Conservation (phyloP, 225 moss, liverwort and hornwort genomes). For the Takakia lepidozioides region DNA sequence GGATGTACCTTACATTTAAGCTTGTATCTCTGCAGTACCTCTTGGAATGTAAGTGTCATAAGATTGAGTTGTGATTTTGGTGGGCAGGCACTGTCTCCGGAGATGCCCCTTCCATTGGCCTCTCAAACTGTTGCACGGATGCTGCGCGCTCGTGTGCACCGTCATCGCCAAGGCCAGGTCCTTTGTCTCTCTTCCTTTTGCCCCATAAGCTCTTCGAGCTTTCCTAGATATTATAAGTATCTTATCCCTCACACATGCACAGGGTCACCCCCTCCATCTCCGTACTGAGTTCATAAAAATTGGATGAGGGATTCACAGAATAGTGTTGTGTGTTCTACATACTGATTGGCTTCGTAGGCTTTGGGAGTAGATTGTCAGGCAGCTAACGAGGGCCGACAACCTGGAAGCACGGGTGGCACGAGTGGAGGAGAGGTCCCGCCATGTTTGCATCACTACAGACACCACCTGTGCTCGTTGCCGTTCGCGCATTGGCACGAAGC, state of each 20-base stretch:
- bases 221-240: no score
- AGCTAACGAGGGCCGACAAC: conserved; percentile 73
- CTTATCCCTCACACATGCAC: no score
- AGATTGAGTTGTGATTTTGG: no score
- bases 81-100: conserved; percentile 79
- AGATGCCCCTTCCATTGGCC: conserved; percentile 82
- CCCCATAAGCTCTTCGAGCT: no score
- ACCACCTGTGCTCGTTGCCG: conserved; percentile 79
- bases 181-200: neutral
- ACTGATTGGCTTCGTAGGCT: no score
- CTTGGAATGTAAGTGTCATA: no score
- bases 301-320: no score
- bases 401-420: conserved; percentile 86
- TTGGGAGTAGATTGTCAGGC: conserved; percentile 65
- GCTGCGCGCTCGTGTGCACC: conserved; percentile 92
- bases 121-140: conserved; percentile 87
- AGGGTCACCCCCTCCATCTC: no score
- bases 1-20: no score
- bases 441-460: conserved; percentile 79
- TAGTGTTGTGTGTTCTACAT: no score
- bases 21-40: no score
- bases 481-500: conserved; percentile 93
- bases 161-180: conserved; percentile 93
- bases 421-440: conserved; percentile 85
- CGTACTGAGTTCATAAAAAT: no score